These are phyloP conservation scores for Blastocystis sp. DNA, from an alignment of 352 stramenopile genomes.

Conservation along the genomic window DNA sequence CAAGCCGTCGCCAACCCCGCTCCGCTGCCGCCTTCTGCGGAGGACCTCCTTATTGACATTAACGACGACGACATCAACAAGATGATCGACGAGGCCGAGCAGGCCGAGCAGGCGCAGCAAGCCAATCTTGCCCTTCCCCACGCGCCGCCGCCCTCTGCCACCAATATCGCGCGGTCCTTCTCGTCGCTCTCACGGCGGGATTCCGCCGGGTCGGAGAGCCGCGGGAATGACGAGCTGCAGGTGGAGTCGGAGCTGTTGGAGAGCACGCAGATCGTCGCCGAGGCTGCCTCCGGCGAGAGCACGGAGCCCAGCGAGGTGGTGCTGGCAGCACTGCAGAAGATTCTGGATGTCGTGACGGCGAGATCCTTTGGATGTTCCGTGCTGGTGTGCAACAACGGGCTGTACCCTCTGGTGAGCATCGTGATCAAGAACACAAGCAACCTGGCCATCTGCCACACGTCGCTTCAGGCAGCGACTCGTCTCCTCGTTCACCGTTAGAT, in stretches of 20 bases:
- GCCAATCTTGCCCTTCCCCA: not conserved
- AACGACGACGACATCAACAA: slow-evolving; percentile 1
- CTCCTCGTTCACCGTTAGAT: not conserved
- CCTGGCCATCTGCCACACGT: not conserved
- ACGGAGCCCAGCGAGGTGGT: not conserved
- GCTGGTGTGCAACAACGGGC: slow-evolving; percentile 3
- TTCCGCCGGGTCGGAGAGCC: not conserved
- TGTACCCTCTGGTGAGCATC: slow-evolving; percentile 19
- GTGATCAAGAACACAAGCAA: not conserved
- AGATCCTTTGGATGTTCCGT: not conserved
- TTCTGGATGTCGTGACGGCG: not conserved
- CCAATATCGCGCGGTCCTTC: not conserved
- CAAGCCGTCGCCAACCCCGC: not conserved
- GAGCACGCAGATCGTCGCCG: slow-evolving; percentile 16
- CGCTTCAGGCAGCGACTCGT: not conserved
- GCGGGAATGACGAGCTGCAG: not conserved
- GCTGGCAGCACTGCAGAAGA: not conserved
- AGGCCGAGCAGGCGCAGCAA: no score
- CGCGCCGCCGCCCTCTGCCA: not conserved
- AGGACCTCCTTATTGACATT: not conserved
- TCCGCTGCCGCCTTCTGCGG: no score
- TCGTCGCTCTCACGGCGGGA: not conserved
- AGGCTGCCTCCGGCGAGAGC: not conserved
- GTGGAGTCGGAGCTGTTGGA: not conserved
- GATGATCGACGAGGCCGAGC: slow-evolving; percentile 16